Percentiles rank a stretch among this genome's conserved stretches.
These are phyloP conservation scores for Phallus indusiatus DNA, from an alignment of 768 basidiomycete genomes.

Conservation along the genomic window DNA sequence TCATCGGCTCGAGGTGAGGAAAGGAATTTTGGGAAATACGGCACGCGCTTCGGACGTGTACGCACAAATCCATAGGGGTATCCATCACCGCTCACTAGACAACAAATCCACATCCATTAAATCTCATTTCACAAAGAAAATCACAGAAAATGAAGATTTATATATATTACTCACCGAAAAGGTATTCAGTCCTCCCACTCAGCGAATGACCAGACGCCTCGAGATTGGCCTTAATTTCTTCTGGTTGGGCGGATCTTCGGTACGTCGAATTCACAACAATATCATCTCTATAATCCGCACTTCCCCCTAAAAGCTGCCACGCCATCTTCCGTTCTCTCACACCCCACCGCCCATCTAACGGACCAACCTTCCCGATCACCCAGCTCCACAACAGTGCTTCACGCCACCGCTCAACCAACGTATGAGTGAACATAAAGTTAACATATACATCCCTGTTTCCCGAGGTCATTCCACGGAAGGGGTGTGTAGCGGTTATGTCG, in stretches of 20 bases:
- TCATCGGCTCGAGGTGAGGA: not conserved
- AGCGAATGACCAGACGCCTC: slow-evolving; percentile 2
- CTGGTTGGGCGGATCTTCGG: not conserved
- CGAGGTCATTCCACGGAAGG: slow-evolving; percentile 2
- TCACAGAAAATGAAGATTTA: too few species aligned
- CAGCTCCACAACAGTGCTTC: slow-evolving; percentile 13
- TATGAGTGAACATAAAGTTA: slow-evolving; percentile 11
- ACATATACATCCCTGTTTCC: slow-evolving; percentile 11
- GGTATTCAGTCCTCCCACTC: slow-evolving; percentile 6
- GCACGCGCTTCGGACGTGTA: not conserved
- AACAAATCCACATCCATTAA: too few species aligned
- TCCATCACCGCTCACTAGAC: slow-evolving; percentile 25
- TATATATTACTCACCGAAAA: slow-evolving; percentile 6
- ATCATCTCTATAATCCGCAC: slow-evolving; percentile 18
- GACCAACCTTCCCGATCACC: slow-evolving; percentile 12
- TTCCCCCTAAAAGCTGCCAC: slow-evolving; percentile 24
- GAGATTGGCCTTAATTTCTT: not conserved
- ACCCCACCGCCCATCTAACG: slow-evolving; percentile 10
- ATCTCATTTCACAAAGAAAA: not conserved
- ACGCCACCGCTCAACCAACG: slow-evolving; percentile 11
- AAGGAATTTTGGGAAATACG: not conserved
- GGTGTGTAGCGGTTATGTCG: slow-evolving; percentile 6
- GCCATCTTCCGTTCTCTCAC: slow-evolving; percentile 11
- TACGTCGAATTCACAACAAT: slow-evolving; percentile 16
- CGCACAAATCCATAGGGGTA: slow-evolving; percentile 22